Conservation (phyloP, 208 protist genomes). For the Phytomonas sp. region DNA sequence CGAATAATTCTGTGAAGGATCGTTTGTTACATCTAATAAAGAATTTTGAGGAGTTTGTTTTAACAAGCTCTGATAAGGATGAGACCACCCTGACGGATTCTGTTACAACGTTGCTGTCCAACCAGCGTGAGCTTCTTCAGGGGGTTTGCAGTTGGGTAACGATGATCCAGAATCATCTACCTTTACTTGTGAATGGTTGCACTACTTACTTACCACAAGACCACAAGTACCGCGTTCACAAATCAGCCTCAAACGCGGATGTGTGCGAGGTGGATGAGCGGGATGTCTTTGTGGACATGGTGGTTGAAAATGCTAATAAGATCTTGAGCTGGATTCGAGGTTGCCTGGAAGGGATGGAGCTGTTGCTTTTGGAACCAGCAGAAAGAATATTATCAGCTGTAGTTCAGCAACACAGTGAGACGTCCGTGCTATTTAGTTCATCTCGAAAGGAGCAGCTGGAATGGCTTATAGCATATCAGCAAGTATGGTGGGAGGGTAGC, state of each 20-base stretch:
- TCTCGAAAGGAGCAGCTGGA: slow-evolving; percentile 4
- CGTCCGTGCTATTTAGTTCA: neutral
- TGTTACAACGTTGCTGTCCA: slow-evolving; percentile 10
- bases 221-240: slow-evolving; percentile 14
- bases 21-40: slow-evolving; percentile 24
- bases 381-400: neutral
- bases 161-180: slow-evolving; percentile 38
- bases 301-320: slow-evolving; percentile 16
- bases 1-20: slow-evolving; percentile 33
- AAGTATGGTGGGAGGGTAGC: slow-evolving; percentile 66
- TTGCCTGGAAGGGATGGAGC: slow-evolving; percentile 24
- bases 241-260: slow-evolving; percentile 4
- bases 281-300: slow-evolving; percentile 29
- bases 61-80: neutral
- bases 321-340: slow-evolving; percentile 28
- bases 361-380: slow-evolving; percentile 20
- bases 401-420: neutral
- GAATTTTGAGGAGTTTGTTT: slow-evolving; percentile 24
- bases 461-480: slow-evolving; percentile 40
- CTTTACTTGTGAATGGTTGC: slow-evolving; percentile 53
- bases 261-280: slow-evolving; percentile 8
- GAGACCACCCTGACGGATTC: neutral
- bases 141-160: slow-evolving; percentile 38
- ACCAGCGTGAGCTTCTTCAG: slow-evolving; percentile 27
- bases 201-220: slow-evolving; percentile 20